A percentile compares a stretch with the other conserved stretches of the same genome.
Evolutionary conservation across 2,329 filamentous ascomycete genomes (phyloP).

Genomic region (Aspergillus bombycis): DNA sequence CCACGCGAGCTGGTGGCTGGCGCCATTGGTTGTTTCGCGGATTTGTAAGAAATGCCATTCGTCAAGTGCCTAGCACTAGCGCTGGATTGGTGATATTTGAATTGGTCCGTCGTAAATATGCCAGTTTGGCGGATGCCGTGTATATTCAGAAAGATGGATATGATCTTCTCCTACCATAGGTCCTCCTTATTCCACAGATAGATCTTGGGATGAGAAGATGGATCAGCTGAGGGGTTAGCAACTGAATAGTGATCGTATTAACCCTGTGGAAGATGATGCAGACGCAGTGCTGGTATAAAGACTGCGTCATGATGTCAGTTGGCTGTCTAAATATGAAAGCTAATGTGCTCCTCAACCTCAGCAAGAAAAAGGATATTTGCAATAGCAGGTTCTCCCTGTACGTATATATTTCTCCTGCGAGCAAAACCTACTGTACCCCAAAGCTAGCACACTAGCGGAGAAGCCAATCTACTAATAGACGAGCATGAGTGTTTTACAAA

Average conservation of each 20-base stretch:
- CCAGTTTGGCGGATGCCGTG: constrained; percentile 54
- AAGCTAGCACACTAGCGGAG: background rate
- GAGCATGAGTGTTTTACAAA: no score
- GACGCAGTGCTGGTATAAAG: background rate
- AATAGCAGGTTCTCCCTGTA: background rate
- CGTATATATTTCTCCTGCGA: background rate
- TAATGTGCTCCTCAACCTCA: background rate
- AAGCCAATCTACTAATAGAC: no score
- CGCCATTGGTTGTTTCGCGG: constrained; percentile 59
- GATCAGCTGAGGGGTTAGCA: background rate
- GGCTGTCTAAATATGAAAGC: background rate
- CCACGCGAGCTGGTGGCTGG: constrained; percentile 58
- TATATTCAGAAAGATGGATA: constrained; percentile 64
- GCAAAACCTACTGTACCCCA: background rate
- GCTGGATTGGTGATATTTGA: constrained; percentile 69
- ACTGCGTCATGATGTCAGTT: background rate
- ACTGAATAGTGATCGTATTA: background rate
- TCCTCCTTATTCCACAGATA: background rate
- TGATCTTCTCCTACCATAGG: constrained; percentile 59
- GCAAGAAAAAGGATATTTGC: background rate
- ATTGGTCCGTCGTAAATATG: constrained; percentile 64
- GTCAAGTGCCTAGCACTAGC: constrained; percentile 66
- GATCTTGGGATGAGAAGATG: background rate
- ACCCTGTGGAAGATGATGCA: background rate
- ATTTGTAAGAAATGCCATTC: constrained; percentile 59